Percentiles rank a stretch among this genome's conserved stretches.
Conservation (phyloP, 1,139 yeast genomes). For the Nakaseomyces nivariensis region DNA sequence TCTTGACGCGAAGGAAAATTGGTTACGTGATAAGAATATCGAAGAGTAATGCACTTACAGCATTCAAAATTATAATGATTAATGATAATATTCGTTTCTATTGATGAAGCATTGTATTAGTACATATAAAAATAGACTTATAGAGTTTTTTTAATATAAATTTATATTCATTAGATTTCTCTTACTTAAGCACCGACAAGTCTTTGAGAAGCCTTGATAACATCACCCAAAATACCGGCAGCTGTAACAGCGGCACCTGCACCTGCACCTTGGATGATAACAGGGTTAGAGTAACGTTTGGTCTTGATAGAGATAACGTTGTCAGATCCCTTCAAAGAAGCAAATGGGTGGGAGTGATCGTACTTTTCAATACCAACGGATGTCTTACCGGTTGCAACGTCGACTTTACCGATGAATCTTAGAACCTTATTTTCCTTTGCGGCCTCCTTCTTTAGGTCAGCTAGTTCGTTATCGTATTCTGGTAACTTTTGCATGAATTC, state of each 20-base stretch:
- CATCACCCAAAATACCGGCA: slow-evolving; percentile 93
- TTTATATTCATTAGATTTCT: neutral
- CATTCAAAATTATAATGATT: neutral
- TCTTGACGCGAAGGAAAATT: slow-evolving; percentile 45
- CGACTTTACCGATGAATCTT: slow-evolving; percentile 88
- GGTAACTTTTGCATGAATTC: slow-evolving; percentile 80
- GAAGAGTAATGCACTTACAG: slow-evolving; percentile 8
- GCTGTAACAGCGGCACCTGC: slow-evolving; percentile 99
- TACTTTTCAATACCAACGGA: slow-evolving; percentile 84
- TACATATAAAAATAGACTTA: neutral
- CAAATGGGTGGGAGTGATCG: slow-evolving; percentile 86
- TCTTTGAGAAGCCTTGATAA: slow-evolving; percentile 84
- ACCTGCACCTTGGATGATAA: slow-evolving; percentile 96
- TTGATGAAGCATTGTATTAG: neutral
- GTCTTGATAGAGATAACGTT: slow-evolving; percentile 89
- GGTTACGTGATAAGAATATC: slow-evolving; percentile 25
- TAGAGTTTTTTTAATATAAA: neutral
- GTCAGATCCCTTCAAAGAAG: slow-evolving; percentile 89
- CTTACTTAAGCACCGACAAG: slow-evolving; percentile 23
- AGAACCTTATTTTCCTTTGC: slow-evolving; percentile 75
- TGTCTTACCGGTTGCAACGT: slow-evolving; percentile 54
- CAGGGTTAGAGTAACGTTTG: slow-evolving; percentile 83
- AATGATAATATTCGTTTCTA: neutral
- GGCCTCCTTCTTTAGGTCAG: slow-evolving; percentile 69
- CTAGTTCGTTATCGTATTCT: slow-evolving; percentile 69